A percentile compares a stretch with the other conserved stretches of the same genome.
Conservation (phyloP, 2,329 filamentous ascomycete genomes). For the Claviceps spartinae region DNA sequence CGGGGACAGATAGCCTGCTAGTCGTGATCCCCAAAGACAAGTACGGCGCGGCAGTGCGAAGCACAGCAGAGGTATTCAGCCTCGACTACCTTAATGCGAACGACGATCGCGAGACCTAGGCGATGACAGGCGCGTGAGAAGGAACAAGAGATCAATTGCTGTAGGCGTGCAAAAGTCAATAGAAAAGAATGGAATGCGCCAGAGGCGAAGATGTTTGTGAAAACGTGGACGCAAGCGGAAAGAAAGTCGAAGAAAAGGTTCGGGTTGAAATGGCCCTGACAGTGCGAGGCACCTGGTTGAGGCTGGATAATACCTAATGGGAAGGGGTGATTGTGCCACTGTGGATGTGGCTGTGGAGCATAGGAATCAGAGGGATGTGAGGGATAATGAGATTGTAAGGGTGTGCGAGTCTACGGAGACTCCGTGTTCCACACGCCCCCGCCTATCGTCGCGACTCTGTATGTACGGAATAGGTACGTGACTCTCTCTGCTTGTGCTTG, state of each 20-base stretch:
- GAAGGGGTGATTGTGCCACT: background rate
- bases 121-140: background rate
- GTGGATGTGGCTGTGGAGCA: background rate
- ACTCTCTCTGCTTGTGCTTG: too few relatives aligned
- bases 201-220: background rate
- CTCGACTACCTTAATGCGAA: background rate
- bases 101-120: background rate
- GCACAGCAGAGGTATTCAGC: background rate
- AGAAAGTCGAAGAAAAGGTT: background rate
- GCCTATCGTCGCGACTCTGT: too few relatives aligned
- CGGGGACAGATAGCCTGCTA: conserved; percentile 3
- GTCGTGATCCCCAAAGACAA: conserved; percentile 1
- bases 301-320: background rate
- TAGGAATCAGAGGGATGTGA: background rate
- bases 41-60: background rate
- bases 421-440: too few relatives aligned
- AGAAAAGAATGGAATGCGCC: conserved; percentile 4
- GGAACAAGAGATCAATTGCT: background rate
- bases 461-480: too few relatives aligned
- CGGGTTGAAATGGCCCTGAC: background rate
- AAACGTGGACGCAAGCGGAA: background rate
- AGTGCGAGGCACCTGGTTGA: background rate
- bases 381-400: too few relatives aligned
- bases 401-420: too few relatives aligned
- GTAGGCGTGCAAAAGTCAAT: background rate